phyloP scores from a whole-genome alignment of 1,284 basidiomycete genomes.

The Cryptococcus amylolentus region DNA sequence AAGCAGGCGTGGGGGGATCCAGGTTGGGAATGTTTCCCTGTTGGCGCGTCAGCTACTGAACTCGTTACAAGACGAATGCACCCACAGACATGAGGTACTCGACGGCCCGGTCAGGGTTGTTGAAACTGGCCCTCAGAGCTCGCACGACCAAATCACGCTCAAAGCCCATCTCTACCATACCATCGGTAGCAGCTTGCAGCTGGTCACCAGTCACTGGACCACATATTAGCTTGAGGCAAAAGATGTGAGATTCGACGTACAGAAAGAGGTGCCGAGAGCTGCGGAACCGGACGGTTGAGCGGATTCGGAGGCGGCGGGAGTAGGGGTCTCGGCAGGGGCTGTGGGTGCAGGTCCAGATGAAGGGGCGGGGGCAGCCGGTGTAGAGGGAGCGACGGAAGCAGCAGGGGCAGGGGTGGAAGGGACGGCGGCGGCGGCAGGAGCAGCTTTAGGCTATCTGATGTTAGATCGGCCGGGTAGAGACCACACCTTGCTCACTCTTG shows the following conservation, averaged over 20 bases:
- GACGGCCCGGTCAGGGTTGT: conserved; percentile 96
- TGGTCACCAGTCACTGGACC: conserved; percentile 62
- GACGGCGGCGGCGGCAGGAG: conserved; percentile 50
- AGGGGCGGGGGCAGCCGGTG: conserved; percentile 44
- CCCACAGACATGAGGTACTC: conserved; percentile 93
- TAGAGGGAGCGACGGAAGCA: conserved; percentile 41
- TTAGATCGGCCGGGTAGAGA: conserved; percentile 5
- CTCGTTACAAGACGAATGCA: conserved; percentile 11
- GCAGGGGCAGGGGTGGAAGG: conserved; percentile 35
- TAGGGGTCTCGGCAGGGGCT: conserved; percentile 29
- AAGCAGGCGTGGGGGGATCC: conserved; percentile 21
- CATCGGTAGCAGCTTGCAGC: conserved; percentile 69
- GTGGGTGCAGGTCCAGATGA: conserved; percentile 35
- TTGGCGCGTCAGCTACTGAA: background rate
- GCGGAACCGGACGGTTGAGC: conserved; percentile 10
- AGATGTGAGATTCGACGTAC: conserved; percentile 4
- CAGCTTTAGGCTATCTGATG: conserved; percentile 44
- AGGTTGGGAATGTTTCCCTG: conserved; percentile 44
- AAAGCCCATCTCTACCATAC: conserved; percentile 95
- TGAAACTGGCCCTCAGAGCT: conserved; percentile 89
- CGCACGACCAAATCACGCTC: conserved; percentile 76
- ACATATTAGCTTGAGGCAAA: background rate
- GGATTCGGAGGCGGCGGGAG: conserved; percentile 39
- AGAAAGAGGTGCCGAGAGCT: conserved; percentile 29
- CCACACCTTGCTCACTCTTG: conserved; percentile 63